These are phyloP conservation scores for Helenozyma baotianmanensis DNA, from an alignment of 805 yeast species.

Conservation along the genomic window DNA sequence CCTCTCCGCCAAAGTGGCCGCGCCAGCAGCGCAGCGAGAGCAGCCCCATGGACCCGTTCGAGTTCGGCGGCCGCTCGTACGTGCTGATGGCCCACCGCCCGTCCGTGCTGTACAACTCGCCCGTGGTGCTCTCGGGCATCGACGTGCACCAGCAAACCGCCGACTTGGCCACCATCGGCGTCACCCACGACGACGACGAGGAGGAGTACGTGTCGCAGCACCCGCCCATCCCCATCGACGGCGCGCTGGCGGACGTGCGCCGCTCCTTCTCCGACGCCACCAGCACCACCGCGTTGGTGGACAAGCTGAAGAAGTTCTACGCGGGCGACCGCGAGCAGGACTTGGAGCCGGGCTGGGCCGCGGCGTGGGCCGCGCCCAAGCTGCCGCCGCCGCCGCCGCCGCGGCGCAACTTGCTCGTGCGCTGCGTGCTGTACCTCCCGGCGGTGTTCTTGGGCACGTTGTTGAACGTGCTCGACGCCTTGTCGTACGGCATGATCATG, in stretches of 20 bases:
- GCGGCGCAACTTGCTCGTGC: conserved; percentile 13
- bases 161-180: conserved; percentile 53
- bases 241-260: neutral
- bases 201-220: conserved; percentile 13
- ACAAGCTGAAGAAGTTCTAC: conserved; percentile 6
- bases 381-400: neutral
- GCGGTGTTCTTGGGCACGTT: conserved; percentile 82
- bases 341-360: conserved; percentile 2
- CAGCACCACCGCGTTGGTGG: conserved; percentile 13
- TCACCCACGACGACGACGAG: conserved; percentile 31
- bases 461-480: conserved; percentile 84
- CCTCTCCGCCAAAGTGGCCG: too few relatives aligned
- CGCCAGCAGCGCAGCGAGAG: neutral
- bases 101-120: conserved; percentile 27
- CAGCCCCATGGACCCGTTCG: conserved; percentile 14
- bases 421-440: conserved; percentile 55
- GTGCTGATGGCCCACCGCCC: conserved; percentile 28
- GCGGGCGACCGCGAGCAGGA: conserved; percentile 1
- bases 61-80: conserved; percentile 38
- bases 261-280: conserved; percentile 3
- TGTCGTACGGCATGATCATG: conserved; percentile 96
- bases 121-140: conserved; percentile 44
- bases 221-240: conserved; percentile 22
- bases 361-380: neutral
- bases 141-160: conserved; percentile 57